phyloP scores from a whole-genome alignment of 106 monocot genomes.

The Allium sativum region DNA sequence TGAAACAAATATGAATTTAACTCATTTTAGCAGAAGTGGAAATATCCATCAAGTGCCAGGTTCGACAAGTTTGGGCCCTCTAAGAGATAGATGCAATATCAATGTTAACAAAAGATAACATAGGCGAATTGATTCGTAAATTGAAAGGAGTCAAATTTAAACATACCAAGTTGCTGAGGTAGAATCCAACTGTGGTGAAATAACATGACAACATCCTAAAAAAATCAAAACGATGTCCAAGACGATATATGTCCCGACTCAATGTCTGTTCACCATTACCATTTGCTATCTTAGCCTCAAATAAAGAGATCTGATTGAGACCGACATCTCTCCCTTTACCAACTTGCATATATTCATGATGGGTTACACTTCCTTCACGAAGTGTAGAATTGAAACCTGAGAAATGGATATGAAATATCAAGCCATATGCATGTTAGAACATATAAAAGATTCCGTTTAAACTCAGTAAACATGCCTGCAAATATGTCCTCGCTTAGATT shows the following conservation, averaged over 20 bases:
- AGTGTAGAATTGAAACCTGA: conserved; percentile 89
- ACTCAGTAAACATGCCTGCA: conserved; percentile 37
- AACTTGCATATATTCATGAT: conserved; percentile 96
- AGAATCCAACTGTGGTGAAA: conserved; percentile 88
- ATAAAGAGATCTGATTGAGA: conserved; percentile 88
- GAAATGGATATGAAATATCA: conserved; percentile 2
- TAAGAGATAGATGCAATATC: not conserved
- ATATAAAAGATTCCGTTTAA: not conserved
- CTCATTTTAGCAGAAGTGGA: not conserved
- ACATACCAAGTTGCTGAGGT: conserved; percentile 80
- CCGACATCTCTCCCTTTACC: conserved; percentile 95
- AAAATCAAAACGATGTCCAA: conserved; percentile 95
- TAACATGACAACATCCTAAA: conserved; percentile 95
- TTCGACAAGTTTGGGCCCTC: not conserved
- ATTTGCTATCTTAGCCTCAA: conserved; percentile 94
- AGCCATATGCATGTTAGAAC: not conserved
- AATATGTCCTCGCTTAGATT: conserved; percentile 91
- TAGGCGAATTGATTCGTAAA: not conserved
- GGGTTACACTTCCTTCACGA: conserved; percentile 86
- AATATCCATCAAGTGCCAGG: too few relatives aligned
- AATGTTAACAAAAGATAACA: not conserved
- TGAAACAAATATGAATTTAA: not conserved
- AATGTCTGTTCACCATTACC: conserved; percentile 92
- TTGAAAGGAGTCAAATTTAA: not conserved
- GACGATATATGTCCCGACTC: conserved; percentile 83